Conservation (phyloP, 2,329 filamentous ascomycete genomes). For the Diplodia intermedia region DNA sequence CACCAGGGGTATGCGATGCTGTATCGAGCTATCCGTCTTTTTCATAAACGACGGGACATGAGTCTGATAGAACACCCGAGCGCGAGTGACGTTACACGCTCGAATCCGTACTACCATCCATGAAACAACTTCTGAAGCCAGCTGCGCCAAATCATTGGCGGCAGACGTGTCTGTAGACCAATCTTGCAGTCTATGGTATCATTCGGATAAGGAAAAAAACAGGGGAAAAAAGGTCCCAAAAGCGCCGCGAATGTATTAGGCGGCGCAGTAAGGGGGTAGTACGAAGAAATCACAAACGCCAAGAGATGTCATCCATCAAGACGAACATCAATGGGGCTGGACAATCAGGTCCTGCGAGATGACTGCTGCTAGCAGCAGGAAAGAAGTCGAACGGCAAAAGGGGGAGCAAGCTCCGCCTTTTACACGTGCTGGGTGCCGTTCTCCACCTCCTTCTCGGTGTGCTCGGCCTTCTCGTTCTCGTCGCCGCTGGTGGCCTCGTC, state of each 20-base stretch:
- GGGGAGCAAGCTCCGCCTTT: background rate
- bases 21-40: conserved; percentile 2
- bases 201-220: conserved; percentile 7
- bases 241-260: conserved; percentile 17
- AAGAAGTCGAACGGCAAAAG: background rate
- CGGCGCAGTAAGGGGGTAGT: background rate
- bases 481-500: conserved; percentile 34
- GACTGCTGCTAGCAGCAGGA: background rate
- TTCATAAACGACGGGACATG: conserved; percentile 15
- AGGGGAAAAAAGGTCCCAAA: background rate
- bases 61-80: background rate
- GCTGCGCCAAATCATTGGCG: conserved; percentile 24
- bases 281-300: conserved; percentile 1
- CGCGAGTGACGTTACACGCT: background rate
- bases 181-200: conserved; percentile 28
- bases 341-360: background rate
- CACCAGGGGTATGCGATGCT: conserved; percentile 10
- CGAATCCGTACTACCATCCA: background rate
- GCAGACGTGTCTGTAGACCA: conserved; percentile 10
- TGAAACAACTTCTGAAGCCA: background rate
- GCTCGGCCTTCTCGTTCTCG: conserved; percentile 28
- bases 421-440: conserved; percentile 33
- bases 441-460: conserved; percentile 35
- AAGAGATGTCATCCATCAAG: background rate
- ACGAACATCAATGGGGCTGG: background rate